Conservation (phyloP, 1,139 yeast species). For the Blastobotrys malaysiensis region DNA sequence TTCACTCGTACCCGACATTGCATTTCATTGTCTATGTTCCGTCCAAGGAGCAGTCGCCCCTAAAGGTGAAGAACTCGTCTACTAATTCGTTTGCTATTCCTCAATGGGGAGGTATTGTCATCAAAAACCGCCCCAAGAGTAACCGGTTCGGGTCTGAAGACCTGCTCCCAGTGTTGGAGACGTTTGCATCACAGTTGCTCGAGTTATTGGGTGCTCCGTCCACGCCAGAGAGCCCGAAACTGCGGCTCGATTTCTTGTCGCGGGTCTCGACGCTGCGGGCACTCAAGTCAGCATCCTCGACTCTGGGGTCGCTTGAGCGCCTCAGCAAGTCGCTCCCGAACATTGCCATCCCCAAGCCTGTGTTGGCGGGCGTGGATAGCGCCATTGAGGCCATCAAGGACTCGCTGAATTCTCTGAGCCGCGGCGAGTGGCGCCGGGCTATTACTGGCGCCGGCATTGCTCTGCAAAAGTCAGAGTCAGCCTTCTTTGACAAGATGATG, state of each 20-base stretch:
- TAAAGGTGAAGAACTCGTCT: constrained; percentile 39
- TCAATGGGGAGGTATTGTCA: constrained; percentile 72
- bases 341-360: constrained; percentile 75
- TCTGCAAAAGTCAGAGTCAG: constrained; percentile 55
- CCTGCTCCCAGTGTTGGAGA: constrained; percentile 55
- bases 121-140: constrained; percentile 24
- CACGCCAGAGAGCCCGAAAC: constrained; percentile 49
- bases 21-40: constrained; percentile 69
- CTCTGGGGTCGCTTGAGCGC: constrained; percentile 64
- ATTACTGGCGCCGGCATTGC: constrained; percentile 52
- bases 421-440: constrained; percentile 42
- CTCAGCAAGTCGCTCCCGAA: constrained; percentile 63
- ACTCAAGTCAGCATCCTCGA: constrained; percentile 44
- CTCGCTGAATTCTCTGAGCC: constrained; percentile 32
- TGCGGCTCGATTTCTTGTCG: constrained; percentile 62
- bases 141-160: constrained; percentile 39
- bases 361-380: constrained; percentile 43
- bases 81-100: constrained; percentile 76
- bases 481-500: constrained; percentile 92
- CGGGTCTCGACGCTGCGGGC: constrained; percentile 56
- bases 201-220: constrained; percentile 64
- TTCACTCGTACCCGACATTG: constrained; percentile 51
- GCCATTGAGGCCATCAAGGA: constrained; percentile 37
- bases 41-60: constrained; percentile 42
- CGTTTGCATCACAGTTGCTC: constrained; percentile 70